Conservation (phyloP, 441 rosid species). For the Populus hybrid region DNA sequence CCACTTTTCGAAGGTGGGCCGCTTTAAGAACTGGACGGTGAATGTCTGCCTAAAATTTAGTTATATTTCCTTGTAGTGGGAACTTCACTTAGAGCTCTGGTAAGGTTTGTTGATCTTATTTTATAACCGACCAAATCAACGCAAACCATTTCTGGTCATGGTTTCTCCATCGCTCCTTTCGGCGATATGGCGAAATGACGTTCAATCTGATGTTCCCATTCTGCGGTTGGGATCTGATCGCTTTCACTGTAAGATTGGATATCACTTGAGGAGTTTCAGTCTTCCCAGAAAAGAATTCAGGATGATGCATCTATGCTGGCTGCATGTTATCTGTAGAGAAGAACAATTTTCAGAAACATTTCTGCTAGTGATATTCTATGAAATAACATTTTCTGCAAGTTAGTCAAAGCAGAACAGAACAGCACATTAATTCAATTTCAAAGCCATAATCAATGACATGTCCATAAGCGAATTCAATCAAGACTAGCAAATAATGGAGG, state of each 20-base stretch:
- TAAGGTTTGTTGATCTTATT: neutral
- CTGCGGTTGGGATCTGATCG: neutral
- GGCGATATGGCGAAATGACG: conserved; percentile 16
- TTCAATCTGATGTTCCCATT: neutral
- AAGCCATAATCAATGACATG: neutral
- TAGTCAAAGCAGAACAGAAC: neutral
- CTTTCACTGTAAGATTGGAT: neutral
- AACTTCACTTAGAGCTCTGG: conserved; percentile 12
- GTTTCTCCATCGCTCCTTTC: conserved; percentile 15
- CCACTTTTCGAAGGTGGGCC: neutral
- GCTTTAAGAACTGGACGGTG: neutral
- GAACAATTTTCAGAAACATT: neutral
- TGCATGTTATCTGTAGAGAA: neutral
- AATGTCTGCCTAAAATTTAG: neutral
- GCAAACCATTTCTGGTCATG: neutral
- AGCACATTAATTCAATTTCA: neutral
- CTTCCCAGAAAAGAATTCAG: neutral
- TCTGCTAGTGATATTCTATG: neutral
- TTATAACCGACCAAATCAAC: conserved; percentile 20
- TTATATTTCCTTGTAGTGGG: conserved; percentile 20
- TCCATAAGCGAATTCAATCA: neutral
- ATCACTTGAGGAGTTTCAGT: neutral
- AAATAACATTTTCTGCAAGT: neutral
- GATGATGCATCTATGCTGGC: neutral
- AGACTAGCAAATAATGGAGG: no score